Evolutionary conservation across 148 eudicot genomes (phyloP).

Genomic region (Rhododendron vialii): DNA sequence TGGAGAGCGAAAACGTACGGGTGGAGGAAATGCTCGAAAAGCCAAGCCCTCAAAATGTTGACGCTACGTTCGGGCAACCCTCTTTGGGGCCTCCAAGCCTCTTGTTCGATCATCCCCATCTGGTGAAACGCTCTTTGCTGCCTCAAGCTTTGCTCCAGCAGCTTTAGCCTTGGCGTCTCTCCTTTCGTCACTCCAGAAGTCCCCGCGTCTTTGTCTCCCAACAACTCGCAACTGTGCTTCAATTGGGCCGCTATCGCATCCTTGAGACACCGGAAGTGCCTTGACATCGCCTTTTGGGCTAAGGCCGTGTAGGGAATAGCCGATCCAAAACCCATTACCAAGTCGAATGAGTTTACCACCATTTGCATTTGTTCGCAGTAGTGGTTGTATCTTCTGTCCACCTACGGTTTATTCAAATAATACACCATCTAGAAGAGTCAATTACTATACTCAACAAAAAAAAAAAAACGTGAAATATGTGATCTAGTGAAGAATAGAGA

Average conservation of each 20-base stretch:
- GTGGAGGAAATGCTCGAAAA: slow-evolving; percentile 90
- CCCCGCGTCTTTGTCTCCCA: slow-evolving; percentile 81
- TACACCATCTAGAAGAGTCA: neutral
- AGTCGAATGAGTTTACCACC: slow-evolving; percentile 88
- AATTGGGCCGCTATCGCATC: slow-evolving; percentile 67
- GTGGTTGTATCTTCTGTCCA: slow-evolving; percentile 80
- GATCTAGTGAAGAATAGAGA: neutral
- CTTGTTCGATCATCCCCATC: slow-evolving; percentile 96
- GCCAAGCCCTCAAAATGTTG: slow-evolving; percentile 85
- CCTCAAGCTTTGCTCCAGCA: slow-evolving; percentile 75
- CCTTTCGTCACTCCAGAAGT: slow-evolving; percentile 79
- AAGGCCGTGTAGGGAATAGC: slow-evolving; percentile 79
- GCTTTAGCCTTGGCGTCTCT: slow-evolving; percentile 78
- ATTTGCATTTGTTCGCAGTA: slow-evolving; percentile 95
- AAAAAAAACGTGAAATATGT: neutral
- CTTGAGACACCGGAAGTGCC: slow-evolving; percentile 84
- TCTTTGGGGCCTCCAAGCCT: slow-evolving; percentile 94
- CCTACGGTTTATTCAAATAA: slow-evolving; percentile 30
- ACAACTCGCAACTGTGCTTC: slow-evolving; percentile 64
- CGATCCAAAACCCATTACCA: slow-evolving; percentile 83
- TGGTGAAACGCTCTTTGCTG: slow-evolving; percentile 90
- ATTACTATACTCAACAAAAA: neutral
- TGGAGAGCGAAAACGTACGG: slow-evolving; percentile 58
- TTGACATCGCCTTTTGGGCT: slow-evolving; percentile 93
- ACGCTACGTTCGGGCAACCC: slow-evolving; percentile 91